A percentile compares a stretch with the other conserved stretches of the same genome.
Conservation (phyloP, 108 stramenopile genomes). For the Cyclostephanos invisitatus region DNA sequence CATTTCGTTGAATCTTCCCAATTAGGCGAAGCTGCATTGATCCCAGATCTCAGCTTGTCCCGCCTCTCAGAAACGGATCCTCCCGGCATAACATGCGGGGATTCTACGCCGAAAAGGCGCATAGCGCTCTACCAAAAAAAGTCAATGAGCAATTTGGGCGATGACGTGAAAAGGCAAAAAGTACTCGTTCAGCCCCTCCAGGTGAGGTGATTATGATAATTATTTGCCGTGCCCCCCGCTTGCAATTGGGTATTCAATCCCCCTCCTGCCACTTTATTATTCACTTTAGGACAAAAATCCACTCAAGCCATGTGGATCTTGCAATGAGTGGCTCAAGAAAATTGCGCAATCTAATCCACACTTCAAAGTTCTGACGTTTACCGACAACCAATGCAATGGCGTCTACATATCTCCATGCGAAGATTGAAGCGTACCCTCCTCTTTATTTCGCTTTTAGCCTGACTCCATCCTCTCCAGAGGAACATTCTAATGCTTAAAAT, state of each 20-base stretch:
- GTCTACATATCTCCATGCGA: conserved; percentile 82
- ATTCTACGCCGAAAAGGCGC: conserved; percentile 52
- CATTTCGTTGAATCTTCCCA: neutral
- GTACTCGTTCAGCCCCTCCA: conserved; percentile 35
- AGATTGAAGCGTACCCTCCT: conserved; percentile 63
- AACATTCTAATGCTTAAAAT: too few relatives aligned
- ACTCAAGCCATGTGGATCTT: conserved; percentile 94
- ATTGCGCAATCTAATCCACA: conserved; percentile 96
- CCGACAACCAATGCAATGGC: conserved; percentile 86
- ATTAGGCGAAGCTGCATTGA: neutral
- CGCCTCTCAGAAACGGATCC: neutral
- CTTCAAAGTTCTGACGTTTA: conserved; percentile 94
- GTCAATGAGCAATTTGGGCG: conserved; percentile 23
- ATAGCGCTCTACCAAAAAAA: conserved; percentile 49
- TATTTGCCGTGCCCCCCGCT: neutral
- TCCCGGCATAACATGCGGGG: conserved; percentile 9
- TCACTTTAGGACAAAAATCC: conserved; percentile 82
- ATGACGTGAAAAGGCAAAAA: conserved; percentile 33
- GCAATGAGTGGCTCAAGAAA: conserved; percentile 98
- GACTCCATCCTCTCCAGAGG: too few relatives aligned
- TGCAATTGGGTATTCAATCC: neutral
- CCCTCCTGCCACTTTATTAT: neutral
- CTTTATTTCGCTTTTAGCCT: too few relatives aligned
- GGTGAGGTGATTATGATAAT: conserved; percentile 13
- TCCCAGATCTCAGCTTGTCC: conserved; percentile 15